Conservation (phyloP, 2,329 filamentous ascomycete genomes). For the Claviceps lovelessii region DNA sequence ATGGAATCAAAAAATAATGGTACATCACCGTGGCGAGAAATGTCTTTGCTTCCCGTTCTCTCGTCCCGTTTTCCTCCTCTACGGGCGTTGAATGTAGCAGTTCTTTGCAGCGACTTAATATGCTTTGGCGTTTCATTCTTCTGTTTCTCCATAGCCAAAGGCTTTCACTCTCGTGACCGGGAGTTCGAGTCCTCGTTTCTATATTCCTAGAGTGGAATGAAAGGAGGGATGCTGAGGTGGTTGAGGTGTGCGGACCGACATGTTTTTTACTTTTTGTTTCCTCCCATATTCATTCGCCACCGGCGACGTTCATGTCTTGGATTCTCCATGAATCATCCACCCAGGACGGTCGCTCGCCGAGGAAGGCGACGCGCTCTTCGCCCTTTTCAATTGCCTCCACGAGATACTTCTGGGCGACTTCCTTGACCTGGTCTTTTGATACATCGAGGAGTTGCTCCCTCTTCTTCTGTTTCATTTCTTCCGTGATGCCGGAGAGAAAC, state of each 20-base stretch:
- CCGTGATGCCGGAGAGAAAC: constrained; percentile 72
- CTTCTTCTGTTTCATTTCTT: constrained; percentile 77
- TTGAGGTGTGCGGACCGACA: too few species aligned
- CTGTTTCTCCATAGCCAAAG: background rate
- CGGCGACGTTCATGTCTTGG: constrained; percentile 52
- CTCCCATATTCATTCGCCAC: background rate
- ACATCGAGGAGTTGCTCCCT: constrained; percentile 80
- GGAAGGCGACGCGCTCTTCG: constrained; percentile 52
- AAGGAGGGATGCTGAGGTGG: background rate
- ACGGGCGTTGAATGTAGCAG: background rate
- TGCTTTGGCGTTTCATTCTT: background rate
- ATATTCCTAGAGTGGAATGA: background rate
- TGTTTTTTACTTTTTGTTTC: background rate
- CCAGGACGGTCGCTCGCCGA: constrained; percentile 76
- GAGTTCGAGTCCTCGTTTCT: background rate
- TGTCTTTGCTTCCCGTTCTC: background rate
- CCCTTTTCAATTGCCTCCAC: constrained; percentile 49
- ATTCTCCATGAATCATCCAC: constrained; percentile 60
- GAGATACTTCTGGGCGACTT: constrained; percentile 69
- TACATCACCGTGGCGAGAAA: background rate
- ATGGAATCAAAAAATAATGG: background rate
- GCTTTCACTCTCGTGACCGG: background rate
- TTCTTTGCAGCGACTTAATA: background rate
- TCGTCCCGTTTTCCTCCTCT: too few species aligned
- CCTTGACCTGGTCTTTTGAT: constrained; percentile 61